Evolutionary conservation across 371 early-diverging fungal genomes (phyloP).

Genomic region (Synchytrium microbalum): DNA sequence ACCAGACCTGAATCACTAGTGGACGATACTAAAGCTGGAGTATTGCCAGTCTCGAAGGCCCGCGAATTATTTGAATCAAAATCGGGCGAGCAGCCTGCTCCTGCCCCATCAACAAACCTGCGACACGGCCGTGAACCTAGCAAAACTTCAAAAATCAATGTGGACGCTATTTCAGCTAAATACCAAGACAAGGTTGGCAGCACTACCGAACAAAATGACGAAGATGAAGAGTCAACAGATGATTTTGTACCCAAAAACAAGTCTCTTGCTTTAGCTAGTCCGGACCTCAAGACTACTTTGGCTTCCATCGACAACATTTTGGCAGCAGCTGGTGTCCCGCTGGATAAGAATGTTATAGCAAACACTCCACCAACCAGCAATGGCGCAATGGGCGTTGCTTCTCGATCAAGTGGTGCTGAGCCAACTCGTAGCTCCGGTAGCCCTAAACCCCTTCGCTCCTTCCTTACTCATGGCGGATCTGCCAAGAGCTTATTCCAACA

Average conservation of each 20-base stretch:
- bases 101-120: background rate
- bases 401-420: background rate
- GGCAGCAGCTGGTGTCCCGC: background rate
- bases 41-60: background rate
- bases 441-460: background rate
- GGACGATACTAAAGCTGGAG: too few relatives aligned
- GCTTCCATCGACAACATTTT: background rate
- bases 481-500: background rate
- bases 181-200: background rate
- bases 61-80: background rate
- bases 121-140: background rate
- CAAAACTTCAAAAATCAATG: background rate
- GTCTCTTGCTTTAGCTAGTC: background rate
- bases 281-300: background rate
- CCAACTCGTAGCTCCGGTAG: background rate
- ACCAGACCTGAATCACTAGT: too few relatives aligned
- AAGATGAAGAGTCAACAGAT: background rate
- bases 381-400: background rate
- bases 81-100: background rate
- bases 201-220: background rate
- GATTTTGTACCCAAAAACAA: background rate
- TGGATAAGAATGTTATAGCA: background rate
- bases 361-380: background rate
- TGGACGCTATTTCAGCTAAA: background rate
- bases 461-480: background rate